phyloP scores from a whole-genome alignment of 768 basidiomycete species.

The Clitopilus hobsonii region DNA sequence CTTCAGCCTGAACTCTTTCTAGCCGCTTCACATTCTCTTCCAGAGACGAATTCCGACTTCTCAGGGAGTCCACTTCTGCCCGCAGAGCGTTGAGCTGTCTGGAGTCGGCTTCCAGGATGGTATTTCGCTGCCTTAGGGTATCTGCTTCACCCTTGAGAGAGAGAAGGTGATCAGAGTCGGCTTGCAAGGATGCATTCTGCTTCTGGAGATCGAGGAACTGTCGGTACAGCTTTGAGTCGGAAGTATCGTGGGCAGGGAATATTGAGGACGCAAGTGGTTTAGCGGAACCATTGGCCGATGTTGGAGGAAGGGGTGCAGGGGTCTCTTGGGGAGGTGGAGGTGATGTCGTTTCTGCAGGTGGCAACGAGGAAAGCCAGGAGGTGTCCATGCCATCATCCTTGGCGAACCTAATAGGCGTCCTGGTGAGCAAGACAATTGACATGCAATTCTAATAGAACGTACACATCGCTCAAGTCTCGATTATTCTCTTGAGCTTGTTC shows the following conservation, averaged over 20 bases:
- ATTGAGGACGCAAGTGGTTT: not conserved
- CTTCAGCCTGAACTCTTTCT: conserved; percentile 13
- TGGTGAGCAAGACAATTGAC: conserved; percentile 1
- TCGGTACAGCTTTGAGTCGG: too few relatives aligned
- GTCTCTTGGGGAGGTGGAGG: conserved; percentile 2
- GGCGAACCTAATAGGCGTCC: conserved; percentile 28
- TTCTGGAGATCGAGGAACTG: too few relatives aligned
- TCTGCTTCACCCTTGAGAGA: not conserved
- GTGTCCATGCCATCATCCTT: conserved; percentile 40
- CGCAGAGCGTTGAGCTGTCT: not conserved
- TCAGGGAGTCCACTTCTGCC: not conserved
- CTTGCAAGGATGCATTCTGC: too few relatives aligned
- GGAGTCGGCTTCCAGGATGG: not conserved
- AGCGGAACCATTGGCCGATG: not conserved
- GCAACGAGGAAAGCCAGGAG: conserved; percentile 59
- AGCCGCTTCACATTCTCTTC: conserved; percentile 13
- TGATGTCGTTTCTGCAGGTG: conserved; percentile 28
- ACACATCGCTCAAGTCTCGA: conserved; percentile 62
- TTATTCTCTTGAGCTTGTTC: conserved; percentile 41
- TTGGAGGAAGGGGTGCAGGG: not conserved
- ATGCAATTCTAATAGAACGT: conserved; percentile 30
- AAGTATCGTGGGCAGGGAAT: too few relatives aligned
- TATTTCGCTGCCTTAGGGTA: not conserved
- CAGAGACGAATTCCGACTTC: conserved; percentile 5
- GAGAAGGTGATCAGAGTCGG: too few relatives aligned